Percentiles rank a stretch among this genome's conserved stretches.
Evolutionary conservation across 306 rosid genomes (phyloP).

Genomic region (Neltuma alba): DNA sequence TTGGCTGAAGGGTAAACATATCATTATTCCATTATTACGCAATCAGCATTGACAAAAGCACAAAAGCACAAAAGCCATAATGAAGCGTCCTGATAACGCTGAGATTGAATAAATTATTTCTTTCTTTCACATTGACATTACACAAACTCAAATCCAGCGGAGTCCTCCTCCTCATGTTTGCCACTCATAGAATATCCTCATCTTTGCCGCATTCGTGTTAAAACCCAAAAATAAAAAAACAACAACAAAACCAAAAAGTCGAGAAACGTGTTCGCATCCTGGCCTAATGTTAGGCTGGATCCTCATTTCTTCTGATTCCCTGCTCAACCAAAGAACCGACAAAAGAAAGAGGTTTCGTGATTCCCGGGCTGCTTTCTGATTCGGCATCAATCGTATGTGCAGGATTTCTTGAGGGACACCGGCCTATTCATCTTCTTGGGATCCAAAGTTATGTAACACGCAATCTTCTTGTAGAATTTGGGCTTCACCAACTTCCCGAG

Average conservation of each 20-base stretch:
- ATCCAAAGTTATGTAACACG: conserved; percentile 67
- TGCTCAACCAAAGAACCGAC: conserved; percentile 7
- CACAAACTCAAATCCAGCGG: not conserved
- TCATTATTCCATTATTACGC: not conserved
- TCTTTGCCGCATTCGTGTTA: conserved; percentile 21
- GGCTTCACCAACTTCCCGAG: conserved; percentile 88
- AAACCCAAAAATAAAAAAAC: conserved; percentile 12
- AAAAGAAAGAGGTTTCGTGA: not conserved
- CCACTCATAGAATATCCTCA: conserved; percentile 10
- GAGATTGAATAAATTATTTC: conserved; percentile 25
- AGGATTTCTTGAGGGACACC: conserved; percentile 62
- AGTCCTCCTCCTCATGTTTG: not conserved
- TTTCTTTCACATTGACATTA: not conserved
- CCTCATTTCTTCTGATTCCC: conserved; percentile 15
- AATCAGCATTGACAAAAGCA: not conserved
- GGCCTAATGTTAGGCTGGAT: conserved; percentile 34
- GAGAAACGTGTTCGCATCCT: conserved; percentile 39
- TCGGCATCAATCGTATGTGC: conserved; percentile 53
- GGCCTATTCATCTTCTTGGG: conserved; percentile 66
- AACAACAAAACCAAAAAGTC: conserved; percentile 28
- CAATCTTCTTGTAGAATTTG: conserved; percentile 61
- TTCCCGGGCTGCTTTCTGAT: not conserved
- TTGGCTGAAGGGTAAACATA: not conserved
- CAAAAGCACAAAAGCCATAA: too few species aligned
- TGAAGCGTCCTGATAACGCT: conserved; percentile 1